Base-by-base conservation (phyloP, 257 asterid genomes). In the Scutellaria baicalensis region DNA sequence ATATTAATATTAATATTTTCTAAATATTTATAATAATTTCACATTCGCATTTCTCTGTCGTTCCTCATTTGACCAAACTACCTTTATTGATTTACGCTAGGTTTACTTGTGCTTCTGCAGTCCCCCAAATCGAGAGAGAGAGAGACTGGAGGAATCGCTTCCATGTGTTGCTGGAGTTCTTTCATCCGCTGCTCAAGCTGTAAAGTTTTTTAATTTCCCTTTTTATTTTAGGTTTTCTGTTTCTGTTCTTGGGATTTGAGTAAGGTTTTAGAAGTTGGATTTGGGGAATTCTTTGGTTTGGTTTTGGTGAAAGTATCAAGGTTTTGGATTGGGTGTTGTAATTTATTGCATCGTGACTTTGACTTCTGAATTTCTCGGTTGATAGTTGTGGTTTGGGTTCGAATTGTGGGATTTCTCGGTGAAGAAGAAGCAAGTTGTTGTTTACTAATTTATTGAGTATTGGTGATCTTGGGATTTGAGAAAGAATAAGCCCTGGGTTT, bases 161-260 rank as follows among this genome's bases (percentile, higher is more conserved):
- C 61, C 5, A 16, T 55, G 8, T 31, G 63, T 23, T 27, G 66
- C 59, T 51, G 12, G 59, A 60, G 18, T 50, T 59, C 75, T 1
- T 64, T 47, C 69, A 4, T 47, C 71, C 35, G 40, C 68, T 27
- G 10, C 38, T 39, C 63, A 36, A 61, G 42, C 70, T 39, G 64
- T 74, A 76, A 52, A 54, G 44, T 57, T 55, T 57, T 52, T n/a
- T n/a, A n/a, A n/a, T 52, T 39, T 55, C 27, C 61, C 54, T 56
- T 47, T 47, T 69, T 58, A 13, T n/a, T 54, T 58, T 50, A 16
- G 3, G 69, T 42, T 42, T 12, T 36, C 4, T 42, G 50, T 11
- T 42, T 36, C 4, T 50, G 23, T 8, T 50, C 57, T 50, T 14
- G 31, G 12, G 31, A 17, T 50, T 50, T 50, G 57, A 17, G 27